phyloP scores from a whole-genome alignment of 2,329 filamentous ascomycete genomes.

The Aspergillus hortae region DNA sequence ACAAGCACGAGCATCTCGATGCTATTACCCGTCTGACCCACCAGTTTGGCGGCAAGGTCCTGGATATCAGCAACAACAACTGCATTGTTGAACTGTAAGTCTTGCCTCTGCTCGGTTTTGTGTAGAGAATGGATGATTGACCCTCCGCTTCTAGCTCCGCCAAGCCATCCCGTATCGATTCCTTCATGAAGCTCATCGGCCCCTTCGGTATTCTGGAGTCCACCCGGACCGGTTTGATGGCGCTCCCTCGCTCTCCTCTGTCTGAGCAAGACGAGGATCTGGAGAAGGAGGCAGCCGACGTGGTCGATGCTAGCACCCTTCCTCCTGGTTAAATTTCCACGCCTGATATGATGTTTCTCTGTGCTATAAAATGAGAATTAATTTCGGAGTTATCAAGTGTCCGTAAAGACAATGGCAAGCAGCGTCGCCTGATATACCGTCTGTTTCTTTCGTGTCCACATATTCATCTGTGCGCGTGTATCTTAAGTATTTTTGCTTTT shows the following conservation, averaged over 20 bases:
- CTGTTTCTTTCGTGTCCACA: no score
- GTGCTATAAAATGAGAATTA: slow-evolving; percentile 20
- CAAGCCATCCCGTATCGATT: slow-evolving; percentile 90
- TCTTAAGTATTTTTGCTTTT: no score
- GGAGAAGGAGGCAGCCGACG: slow-evolving; percentile 85
- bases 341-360: slow-evolving; percentile 10
- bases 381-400: background rate
- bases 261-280: slow-evolving; percentile 68
- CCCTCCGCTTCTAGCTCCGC: slow-evolving; percentile 60
- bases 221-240: slow-evolving; percentile 93
- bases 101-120: background rate
- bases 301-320: slow-evolving; percentile 90
- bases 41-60: slow-evolving; percentile 94
- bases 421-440: no score
- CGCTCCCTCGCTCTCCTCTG: slow-evolving; percentile 86
- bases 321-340: slow-evolving; percentile 69
- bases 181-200: slow-evolving; percentile 90
- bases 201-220: slow-evolving; percentile 97
- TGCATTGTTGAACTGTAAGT: slow-evolving; percentile 96
- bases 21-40: slow-evolving; percentile 95
- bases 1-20: slow-evolving; percentile 97
- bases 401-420: background rate
- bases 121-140: slow-evolving; percentile 4
- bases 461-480: no score
- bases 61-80: slow-evolving; percentile 97